Evolutionary conservation across 2,329 filamentous ascomycete genomes (phyloP), one percentile per base, ranked within the genome.

Genomic region (Cladophialophora bantiana): DNA sequence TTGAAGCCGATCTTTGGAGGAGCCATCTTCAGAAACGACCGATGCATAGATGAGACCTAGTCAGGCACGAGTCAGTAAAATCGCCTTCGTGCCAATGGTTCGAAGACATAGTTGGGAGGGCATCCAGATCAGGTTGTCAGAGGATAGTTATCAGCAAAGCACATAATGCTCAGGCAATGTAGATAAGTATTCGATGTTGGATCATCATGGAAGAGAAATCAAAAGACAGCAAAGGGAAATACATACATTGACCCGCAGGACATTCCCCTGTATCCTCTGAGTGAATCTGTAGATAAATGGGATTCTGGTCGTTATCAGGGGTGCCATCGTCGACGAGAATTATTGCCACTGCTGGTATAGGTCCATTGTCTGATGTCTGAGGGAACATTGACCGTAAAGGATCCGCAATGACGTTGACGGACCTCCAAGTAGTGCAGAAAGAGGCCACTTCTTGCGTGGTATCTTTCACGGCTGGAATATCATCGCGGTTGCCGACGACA

Each of bases 121-220:
- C 65, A 80, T 83, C 81, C 75, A 65, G 48, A 88, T 96, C 93
- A 96, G 93, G 83, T 89, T 92, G 89, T 94, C 89, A 94, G 90
- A 93, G 88, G 86, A 86, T 84, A 84, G 78, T 84, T 86, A 86
- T 95, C 93, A 89, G 96, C 94, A 96, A 90, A 86, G 85, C 68
- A 70, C 45, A 67, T 42, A 79, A 83, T 82, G 90, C 96, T 78
- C 94, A 94, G 94, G 91, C 93, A 98, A 98, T 97, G 94, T 98
- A 97, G 94, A 97, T 98, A 98, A 98, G 94, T 94, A 92, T 95
- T 96, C 86, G 80, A 84, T 81, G 81, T 86, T 81, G 80, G 80
- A 85, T 97, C 94, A 98, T 97, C 94, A 93, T 90, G 77, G 84
- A 85, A 68, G 62, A 59, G 48, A 67, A 68, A 42, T 45, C 70